Percentiles rank a stretch among this genome's conserved stretches.
Conservation (phyloP, 352 stramenopile genomes). For the Phytophthora syringae region DNA sequence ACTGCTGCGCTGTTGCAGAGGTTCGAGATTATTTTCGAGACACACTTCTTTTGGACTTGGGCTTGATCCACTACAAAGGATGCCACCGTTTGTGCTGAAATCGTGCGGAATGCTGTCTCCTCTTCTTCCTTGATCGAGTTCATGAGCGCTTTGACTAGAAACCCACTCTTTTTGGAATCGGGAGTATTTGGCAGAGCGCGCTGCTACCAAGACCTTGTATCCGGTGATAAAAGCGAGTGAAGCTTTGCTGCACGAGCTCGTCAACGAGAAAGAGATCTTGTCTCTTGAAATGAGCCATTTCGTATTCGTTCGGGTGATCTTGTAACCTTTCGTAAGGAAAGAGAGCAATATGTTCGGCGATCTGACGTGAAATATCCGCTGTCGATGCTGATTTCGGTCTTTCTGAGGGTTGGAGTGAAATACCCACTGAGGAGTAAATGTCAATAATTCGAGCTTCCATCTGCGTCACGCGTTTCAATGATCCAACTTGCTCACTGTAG, state of each 20-base stretch:
- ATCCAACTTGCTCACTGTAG: conserved; percentile 63
- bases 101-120: conserved; percentile 43
- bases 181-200: conserved; percentile 60
- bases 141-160: conserved; percentile 84
- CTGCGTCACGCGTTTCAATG: conserved; percentile 51
- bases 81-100: conserved; percentile 61
- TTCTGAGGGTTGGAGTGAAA: conserved; percentile 30
- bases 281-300: conserved; percentile 77
- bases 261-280: conserved; percentile 86
- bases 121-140: conserved; percentile 76
- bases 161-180: conserved; percentile 68
- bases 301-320: conserved; percentile 45
- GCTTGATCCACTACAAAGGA: conserved; percentile 64
- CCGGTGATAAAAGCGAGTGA: conserved; percentile 52
- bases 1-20: conserved; percentile 71
- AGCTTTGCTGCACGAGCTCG: conserved; percentile 68
- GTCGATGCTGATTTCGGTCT: conserved; percentile 27
- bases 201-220: conserved; percentile 72
- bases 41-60: conserved; percentile 66
- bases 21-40: conserved; percentile 82
- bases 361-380: conserved; percentile 58
- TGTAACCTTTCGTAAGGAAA: conserved; percentile 61
- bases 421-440: conserved; percentile 46
- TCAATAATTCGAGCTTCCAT: conserved; percentile 67
- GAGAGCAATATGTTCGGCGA: conserved; percentile 62